A percentile compares a stretch with the other conserved stretches of the same genome.
Conservation (phyloP, 2,329 filamentous ascomycete genomes). For the Aureobasidium sp. region DNA sequence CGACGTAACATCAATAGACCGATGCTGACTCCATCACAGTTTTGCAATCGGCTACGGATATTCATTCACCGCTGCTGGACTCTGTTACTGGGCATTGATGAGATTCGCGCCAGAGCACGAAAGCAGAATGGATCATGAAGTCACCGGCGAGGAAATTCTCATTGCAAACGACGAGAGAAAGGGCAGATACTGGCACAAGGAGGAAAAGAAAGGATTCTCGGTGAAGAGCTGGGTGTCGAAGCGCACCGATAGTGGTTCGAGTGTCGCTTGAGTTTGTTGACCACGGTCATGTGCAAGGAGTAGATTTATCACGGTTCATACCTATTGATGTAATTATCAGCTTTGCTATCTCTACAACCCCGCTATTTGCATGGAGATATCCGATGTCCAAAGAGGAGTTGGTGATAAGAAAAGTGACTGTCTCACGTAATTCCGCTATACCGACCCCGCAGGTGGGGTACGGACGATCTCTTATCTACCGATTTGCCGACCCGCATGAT, state of each 20-base stretch:
- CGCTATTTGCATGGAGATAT: too few relatives aligned
- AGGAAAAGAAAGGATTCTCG: conserved; percentile 9
- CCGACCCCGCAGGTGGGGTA: conserved; percentile 10
- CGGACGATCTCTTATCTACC: background rate
- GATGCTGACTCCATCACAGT: background rate
- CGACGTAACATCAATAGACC: too few relatives aligned
- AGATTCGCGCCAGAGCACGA: background rate
- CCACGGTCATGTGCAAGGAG: too few relatives aligned
- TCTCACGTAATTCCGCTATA: conserved; percentile 3
- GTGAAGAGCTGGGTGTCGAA: background rate
- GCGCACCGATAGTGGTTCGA: background rate
- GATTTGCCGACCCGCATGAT: background rate
- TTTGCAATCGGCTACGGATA: background rate
- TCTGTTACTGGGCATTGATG: conserved; percentile 10
- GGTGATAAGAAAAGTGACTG: background rate
- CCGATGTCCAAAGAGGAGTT: too few relatives aligned
- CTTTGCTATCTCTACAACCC: too few relatives aligned
- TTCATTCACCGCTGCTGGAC: background rate
- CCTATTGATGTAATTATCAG: too few relatives aligned
- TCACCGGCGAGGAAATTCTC: background rate
- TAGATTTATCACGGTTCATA: too few relatives aligned
- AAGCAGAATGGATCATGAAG: conserved; percentile 1
- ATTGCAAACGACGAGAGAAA: conserved; percentile 3
- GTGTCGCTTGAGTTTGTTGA: background rate
- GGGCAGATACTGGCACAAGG: background rate